phyloP scores from a whole-genome alignment of 208 protist species.

The Acanthamoeba royreba region DNA sequence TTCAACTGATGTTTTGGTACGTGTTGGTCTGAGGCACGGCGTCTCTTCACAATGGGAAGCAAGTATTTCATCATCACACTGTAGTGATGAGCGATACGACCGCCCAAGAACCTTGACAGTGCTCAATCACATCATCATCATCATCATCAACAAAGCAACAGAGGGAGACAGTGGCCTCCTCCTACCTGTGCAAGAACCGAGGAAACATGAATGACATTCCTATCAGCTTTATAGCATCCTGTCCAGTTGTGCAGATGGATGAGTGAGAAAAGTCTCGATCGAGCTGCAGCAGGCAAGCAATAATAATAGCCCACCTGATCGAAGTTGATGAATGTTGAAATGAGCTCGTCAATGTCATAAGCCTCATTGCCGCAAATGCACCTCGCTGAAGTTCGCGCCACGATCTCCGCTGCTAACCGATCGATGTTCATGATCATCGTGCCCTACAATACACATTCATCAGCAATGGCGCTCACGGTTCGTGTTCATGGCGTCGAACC shows the following conservation, averaged over 20 bases:
- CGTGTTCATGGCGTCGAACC: neutral
- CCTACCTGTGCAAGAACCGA: neutral
- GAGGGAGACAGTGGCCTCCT: too few relatives aligned
- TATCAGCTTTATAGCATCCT: slow-evolving; percentile 5
- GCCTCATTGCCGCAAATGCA: neutral
- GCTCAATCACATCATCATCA: neutral
- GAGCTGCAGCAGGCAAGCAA: neutral
- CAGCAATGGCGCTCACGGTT: neutral
- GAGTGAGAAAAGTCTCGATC: neutral
- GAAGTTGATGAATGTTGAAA: slow-evolving; percentile 11
- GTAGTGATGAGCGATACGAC: neutral
- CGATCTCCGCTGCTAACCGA: neutral
- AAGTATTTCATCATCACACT: slow-evolving; percentile 3
- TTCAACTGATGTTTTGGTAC: neutral
- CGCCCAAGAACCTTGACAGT: neutral
- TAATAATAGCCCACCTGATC: neutral
- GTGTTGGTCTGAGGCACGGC: neutral
- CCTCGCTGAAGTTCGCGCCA: neutral
- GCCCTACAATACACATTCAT: neutral
- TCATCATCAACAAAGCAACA: too few relatives aligned
- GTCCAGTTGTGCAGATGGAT: too few relatives aligned
- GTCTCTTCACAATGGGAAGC: neutral
- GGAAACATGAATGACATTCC: neutral
- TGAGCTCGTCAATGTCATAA: neutral
- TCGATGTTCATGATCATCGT: neutral